A percentile compares a stretch with the other conserved stretches of the same genome.
Conservation (phyloP, 2,329 filamentous ascomycete species). For the Alternaria rosae region DNA sequence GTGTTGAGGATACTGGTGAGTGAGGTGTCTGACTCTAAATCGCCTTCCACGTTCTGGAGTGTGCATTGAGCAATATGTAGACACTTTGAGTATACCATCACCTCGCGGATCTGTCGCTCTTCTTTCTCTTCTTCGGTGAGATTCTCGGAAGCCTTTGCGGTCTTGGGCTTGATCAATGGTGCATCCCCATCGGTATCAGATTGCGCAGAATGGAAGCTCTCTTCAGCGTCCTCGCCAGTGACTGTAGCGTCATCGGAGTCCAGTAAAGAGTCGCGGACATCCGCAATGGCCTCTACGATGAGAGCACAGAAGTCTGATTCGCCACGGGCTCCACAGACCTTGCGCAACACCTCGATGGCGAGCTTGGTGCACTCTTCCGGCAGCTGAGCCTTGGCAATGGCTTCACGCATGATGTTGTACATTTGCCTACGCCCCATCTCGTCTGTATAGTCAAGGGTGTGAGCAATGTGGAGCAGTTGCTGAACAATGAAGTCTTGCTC, state of each 20-base stretch:
- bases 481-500: conserved; percentile 96
- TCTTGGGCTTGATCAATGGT: conserved; percentile 58
- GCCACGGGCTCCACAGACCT: conserved; percentile 80
- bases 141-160: conserved; percentile 46
- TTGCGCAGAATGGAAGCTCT: conserved; percentile 92
- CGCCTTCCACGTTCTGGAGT: conserved; percentile 89
- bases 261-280: conserved; percentile 93
- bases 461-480: conserved; percentile 89
- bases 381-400: conserved; percentile 82
- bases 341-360: conserved; percentile 79
- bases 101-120: conserved; percentile 82
- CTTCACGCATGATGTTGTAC: conserved; percentile 88
- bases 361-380: conserved; percentile 94
- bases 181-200: conserved; percentile 75
- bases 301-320: conserved; percentile 85
- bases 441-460: conserved; percentile 95
- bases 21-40: conserved; percentile 86
- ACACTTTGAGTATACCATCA: conserved; percentile 98
- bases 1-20: conserved; percentile 99
- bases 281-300: conserved; percentile 91
- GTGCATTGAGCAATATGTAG: conserved; percentile 97
- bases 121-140: conserved; percentile 62
- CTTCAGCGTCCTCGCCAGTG: conserved; percentile 58
- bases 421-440: conserved; percentile 95
- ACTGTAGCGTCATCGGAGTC: conserved; percentile 68